Percentiles rank a stretch among this genome's conserved stretches.
phyloP scores from a whole-genome alignment of 2,329 filamentous ascomycete genomes.

The Colletotrichum euphorbiae region DNA sequence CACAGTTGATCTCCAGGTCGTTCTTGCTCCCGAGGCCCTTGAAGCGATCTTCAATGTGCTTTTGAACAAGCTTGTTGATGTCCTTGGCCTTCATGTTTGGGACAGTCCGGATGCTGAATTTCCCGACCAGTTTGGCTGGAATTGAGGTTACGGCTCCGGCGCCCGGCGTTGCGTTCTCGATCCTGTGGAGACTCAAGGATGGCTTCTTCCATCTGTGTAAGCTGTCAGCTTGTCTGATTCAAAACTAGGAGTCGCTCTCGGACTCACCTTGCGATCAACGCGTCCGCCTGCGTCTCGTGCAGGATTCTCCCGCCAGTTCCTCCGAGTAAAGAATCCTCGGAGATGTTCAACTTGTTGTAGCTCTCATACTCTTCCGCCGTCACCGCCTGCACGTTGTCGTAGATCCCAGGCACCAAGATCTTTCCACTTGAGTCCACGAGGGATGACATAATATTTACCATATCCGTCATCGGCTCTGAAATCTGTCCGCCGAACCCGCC shows the following conservation, averaged over 20 bases:
- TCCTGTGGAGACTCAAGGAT: slow-evolving; percentile 91
- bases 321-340: slow-evolving; percentile 94
- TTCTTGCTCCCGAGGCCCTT: slow-evolving; percentile 93
- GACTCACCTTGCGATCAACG: slow-evolving; percentile 23
- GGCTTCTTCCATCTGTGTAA: slow-evolving; percentile 97
- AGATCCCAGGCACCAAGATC: slow-evolving; percentile 91
- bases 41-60: slow-evolving; percentile 86
- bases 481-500: slow-evolving; percentile 96
- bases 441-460: slow-evolving; percentile 83
- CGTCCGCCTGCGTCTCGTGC: slow-evolving; percentile 32
- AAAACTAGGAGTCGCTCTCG: slow-evolving; percentile 59
- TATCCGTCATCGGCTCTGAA: slow-evolving; percentile 98
- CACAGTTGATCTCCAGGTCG: slow-evolving; percentile 80
- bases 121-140: slow-evolving; percentile 95
- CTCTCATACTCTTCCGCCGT: slow-evolving; percentile 86
- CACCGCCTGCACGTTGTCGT: slow-evolving; percentile 90
- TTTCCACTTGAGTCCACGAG: slow-evolving; percentile 91
- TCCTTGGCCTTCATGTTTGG: slow-evolving; percentile 95
- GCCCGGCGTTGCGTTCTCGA: slow-evolving; percentile 94
- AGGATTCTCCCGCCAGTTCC: slow-evolving; percentile 89
- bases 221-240: slow-evolving; percentile 85
- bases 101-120: slow-evolving; percentile 98
- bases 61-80: slow-evolving; percentile 87
- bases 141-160: slow-evolving; percentile 98
- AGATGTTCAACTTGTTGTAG: slow-evolving; percentile 92